A percentile compares a stretch with the other conserved stretches of the same genome.
These are phyloP conservation scores for Mytilinidion resinicola DNA, from an alignment of 495 filamentous ascomycete genomes.

Conservation along the genomic window DNA sequence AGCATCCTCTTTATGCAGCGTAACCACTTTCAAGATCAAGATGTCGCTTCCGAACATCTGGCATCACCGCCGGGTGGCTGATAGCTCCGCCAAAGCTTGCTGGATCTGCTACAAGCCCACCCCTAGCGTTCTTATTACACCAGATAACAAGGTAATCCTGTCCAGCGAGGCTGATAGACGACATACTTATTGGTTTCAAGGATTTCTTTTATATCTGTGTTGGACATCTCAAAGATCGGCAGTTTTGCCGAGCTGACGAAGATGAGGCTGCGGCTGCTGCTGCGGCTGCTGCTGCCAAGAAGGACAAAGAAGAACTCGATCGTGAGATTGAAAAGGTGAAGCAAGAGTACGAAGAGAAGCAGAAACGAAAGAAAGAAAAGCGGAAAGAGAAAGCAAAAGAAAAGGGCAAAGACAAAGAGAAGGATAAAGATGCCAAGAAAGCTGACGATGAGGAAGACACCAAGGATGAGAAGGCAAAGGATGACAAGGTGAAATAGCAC, in stretches of 20 bases:
- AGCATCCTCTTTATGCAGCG: too few relatives aligned
- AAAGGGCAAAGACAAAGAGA: constrained; percentile 32
- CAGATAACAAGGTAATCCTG: constrained; percentile 70
- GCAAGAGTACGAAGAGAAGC: constrained; percentile 74
- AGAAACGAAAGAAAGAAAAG: constrained; percentile 66
- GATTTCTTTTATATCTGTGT: constrained; percentile 94
- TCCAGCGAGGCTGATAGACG: neutral
- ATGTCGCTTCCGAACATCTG: constrained; percentile 74
- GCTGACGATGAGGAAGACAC: constrained; percentile 40
- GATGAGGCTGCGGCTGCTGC: constrained; percentile 64
- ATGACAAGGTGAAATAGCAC: constrained; percentile 28
- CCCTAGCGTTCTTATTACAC: constrained; percentile 78
- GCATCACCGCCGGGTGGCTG: constrained; percentile 81
- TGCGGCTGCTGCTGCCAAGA: constrained; percentile 41
- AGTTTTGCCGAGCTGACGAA: constrained; percentile 74
- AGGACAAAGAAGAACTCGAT: constrained; percentile 39
- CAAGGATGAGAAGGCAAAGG: constrained; percentile 48
- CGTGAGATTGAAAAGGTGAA: constrained; percentile 56
- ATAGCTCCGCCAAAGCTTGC: constrained; percentile 73
- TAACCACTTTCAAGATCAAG: neutral
- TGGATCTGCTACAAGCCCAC: constrained; percentile 87
- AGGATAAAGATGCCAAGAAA: constrained; percentile 23
- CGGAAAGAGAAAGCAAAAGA: constrained; percentile 41
- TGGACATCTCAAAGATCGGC: constrained; percentile 73
- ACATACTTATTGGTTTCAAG: constrained; percentile 39